Evolutionary conservation across 2,329 filamentous ascomycete species (phyloP).

Genomic region (Aspergillus sp.): DNA sequence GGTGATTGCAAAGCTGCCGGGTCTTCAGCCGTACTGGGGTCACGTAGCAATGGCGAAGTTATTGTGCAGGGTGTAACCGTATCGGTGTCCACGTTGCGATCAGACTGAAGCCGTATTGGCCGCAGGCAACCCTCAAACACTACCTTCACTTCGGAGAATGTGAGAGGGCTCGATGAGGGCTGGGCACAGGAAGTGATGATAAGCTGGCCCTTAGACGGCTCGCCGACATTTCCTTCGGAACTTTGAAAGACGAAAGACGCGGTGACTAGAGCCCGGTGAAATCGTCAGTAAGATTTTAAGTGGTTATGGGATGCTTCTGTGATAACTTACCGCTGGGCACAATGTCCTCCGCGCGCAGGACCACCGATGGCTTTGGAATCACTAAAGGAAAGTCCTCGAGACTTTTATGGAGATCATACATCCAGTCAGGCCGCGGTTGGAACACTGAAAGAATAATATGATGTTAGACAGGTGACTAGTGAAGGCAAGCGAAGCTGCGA

Average conservation of each 20-base stretch:
- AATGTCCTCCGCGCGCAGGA: slow-evolving; percentile 50
- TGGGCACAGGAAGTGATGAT: slow-evolving; percentile 53
- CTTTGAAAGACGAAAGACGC: slow-evolving; percentile 56
- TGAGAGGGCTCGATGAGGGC: slow-evolving; percentile 48
- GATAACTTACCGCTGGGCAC: slow-evolving; percentile 48
- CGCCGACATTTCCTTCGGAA: slow-evolving; percentile 61
- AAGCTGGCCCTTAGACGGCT: slow-evolving; percentile 59
- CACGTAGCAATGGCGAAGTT: slow-evolving; percentile 36
- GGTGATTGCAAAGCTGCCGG: slow-evolving; percentile 34
- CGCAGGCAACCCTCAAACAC: slow-evolving; percentile 55
- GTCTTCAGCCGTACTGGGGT: slow-evolving; percentile 33
- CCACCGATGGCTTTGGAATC: slow-evolving; percentile 48
- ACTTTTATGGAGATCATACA: slow-evolving; percentile 52
- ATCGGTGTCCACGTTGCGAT: slow-evolving; percentile 28
- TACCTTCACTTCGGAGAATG: slow-evolving; percentile 51
- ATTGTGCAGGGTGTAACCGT: slow-evolving; percentile 29
- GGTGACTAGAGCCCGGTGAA: slow-evolving; percentile 43
- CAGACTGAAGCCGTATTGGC: slow-evolving; percentile 43
- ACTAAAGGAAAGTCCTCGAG: slow-evolving; percentile 42
- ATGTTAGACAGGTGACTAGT: background rate
- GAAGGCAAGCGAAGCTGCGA: background rate
- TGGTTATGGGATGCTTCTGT: background rate
- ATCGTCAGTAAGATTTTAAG: slow-evolving; percentile 16
- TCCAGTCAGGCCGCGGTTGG: slow-evolving; percentile 34
- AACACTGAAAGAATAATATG: slow-evolving; percentile 33